A percentile compares a stretch with the other conserved stretches of the same genome.
Evolutionary conservation across 495 filamentous ascomycete species (phyloP).

Genomic region (Cryomyces antarcticus): DNA sequence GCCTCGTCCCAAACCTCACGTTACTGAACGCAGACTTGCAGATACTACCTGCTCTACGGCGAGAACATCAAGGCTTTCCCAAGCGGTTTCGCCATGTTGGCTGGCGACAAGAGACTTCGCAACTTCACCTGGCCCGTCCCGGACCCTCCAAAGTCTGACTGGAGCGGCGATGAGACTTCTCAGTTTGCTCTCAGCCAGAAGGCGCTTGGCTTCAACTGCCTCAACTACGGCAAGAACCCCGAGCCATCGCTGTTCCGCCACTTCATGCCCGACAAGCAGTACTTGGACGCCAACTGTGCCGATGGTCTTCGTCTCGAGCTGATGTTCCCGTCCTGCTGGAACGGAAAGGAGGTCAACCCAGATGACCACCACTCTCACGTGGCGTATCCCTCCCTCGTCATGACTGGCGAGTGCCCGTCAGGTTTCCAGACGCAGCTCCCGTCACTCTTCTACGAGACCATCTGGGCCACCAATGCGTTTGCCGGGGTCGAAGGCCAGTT

Average conservation of each 20-base stretch:
- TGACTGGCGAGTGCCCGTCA: constrained; percentile 54
- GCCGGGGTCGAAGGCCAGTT: constrained; percentile 47
- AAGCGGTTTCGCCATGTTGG: constrained; percentile 62
- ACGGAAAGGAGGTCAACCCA: constrained; percentile 44
- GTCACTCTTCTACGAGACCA: constrained; percentile 71
- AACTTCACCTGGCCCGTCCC: constrained; percentile 50
- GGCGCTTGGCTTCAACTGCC: constrained; percentile 80
- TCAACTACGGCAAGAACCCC: constrained; percentile 40
- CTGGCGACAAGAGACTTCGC: constrained; percentile 47
- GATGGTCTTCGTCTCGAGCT: constrained; percentile 67
- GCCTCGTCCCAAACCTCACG: background rate
- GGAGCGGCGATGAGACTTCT: constrained; percentile 30
- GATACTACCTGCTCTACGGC: constrained; percentile 51
- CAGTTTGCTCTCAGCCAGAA: constrained; percentile 56
- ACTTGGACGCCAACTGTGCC: constrained; percentile 50
- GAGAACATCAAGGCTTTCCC: constrained; percentile 58
- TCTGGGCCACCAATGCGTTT: constrained; percentile 61
- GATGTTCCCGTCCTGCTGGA: constrained; percentile 87
- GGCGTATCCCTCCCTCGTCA: constrained; percentile 55
- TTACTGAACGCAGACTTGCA: background rate
- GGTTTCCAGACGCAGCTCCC: constrained; percentile 50
- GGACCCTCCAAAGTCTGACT: constrained; percentile 54
- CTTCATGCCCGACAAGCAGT: constrained; percentile 58
- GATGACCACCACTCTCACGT: constrained; percentile 50
- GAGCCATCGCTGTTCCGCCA: constrained; percentile 65